phyloP scores from a whole-genome alignment of 352 stramenopile genomes.

The Phytophthora pistaciae region DNA sequence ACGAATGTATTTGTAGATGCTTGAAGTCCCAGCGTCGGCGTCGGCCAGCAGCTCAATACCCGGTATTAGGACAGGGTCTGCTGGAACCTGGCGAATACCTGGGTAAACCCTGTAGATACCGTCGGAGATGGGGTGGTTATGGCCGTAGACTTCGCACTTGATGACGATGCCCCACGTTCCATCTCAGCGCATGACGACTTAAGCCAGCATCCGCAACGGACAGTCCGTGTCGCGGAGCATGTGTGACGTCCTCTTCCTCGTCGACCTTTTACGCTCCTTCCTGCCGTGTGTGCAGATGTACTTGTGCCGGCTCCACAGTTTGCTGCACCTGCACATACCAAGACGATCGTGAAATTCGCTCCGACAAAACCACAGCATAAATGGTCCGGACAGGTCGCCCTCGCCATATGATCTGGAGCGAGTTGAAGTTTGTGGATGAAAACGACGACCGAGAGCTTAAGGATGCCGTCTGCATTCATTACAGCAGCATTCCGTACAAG shows the following conservation, averaged over 20 bases:
- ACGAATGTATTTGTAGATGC: slow-evolving; percentile 18
- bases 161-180: slow-evolving; percentile 6
- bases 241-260: neutral
- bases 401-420: too few relatives aligned
- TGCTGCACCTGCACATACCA: too few relatives aligned
- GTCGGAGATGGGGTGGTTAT: slow-evolving; percentile 12
- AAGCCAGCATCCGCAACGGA: slow-evolving; percentile 17
- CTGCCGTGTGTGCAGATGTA: slow-evolving; percentile 18
- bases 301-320: too few relatives aligned
- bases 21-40: slow-evolving; percentile 3
- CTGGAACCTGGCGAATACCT: slow-evolving; percentile 27
- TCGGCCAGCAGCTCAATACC: slow-evolving; percentile 16
- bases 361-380: too few relatives aligned
- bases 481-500: too few relatives aligned
- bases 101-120: slow-evolving; percentile 19
- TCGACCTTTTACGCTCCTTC: slow-evolving; percentile 1
- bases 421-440: too few relatives aligned
- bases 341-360: too few relatives aligned
- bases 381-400: too few relatives aligned
- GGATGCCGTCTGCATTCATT: too few relatives aligned
- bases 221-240: neutral
- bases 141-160: slow-evolving; percentile 4
- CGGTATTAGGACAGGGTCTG: neutral
- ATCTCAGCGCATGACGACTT: slow-evolving; percentile 2
- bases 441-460: too few relatives aligned